Conservation (phyloP, 2,329 filamentous ascomycete genomes). For the Botrytis tulipae region DNA sequence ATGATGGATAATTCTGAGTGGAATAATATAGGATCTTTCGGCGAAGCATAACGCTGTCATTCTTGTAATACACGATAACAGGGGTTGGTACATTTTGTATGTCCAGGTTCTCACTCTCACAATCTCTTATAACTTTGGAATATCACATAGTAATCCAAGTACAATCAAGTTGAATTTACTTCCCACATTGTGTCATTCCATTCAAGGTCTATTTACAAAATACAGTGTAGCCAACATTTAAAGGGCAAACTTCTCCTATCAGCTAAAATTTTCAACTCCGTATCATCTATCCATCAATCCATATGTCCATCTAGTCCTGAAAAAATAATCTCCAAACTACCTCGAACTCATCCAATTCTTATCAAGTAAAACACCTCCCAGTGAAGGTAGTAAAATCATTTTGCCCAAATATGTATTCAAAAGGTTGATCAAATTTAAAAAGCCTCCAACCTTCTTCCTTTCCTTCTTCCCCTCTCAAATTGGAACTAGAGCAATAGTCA, state of each 20-base stretch:
- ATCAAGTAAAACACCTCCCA: background rate
- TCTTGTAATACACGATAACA: background rate
- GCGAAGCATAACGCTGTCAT: background rate
- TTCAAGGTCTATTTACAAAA: background rate
- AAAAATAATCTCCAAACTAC: conserved; percentile 10
- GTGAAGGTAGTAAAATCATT: background rate
- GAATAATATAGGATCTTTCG: background rate
- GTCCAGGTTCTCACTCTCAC: background rate
- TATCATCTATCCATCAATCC: background rate
- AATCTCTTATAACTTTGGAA: background rate
- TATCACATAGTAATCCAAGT: background rate
- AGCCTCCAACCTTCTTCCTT: background rate
- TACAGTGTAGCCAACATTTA: background rate
- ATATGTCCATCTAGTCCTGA: background rate
- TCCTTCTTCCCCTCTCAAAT: background rate
- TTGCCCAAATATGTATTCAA: background rate
- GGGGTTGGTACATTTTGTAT: background rate
- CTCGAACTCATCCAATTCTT: background rate
- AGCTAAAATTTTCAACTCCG: background rate
- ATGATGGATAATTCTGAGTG: background rate
- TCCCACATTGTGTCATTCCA: background rate
- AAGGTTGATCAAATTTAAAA: background rate
- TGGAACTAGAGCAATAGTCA: background rate
- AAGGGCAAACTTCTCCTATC: background rate
- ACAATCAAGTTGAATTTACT: background rate